A percentile compares a stretch with the other conserved stretches of the same genome.
Evolutionary conservation across 2,329 filamentous ascomycete species (phyloP).

Genomic region (Nemania serpens): DNA sequence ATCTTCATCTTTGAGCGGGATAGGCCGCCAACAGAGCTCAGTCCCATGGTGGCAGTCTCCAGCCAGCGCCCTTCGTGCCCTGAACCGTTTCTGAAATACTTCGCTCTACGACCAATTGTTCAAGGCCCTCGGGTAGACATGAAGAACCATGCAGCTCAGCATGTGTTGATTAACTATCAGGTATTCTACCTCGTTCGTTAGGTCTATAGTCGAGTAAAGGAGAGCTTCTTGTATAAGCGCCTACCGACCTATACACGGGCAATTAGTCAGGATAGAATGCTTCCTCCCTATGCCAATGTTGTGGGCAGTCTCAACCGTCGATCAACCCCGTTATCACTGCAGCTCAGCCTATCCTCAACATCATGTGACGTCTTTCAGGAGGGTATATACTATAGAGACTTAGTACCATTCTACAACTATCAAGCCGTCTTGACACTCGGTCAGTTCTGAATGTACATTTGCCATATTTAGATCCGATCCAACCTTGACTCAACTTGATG

Average conservation of each 20-base stretch:
- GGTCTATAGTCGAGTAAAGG: background rate
- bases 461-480: background rate
- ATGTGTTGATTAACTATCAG: background rate
- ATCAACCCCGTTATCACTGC: background rate
- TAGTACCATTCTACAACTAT: no score
- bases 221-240: background rate
- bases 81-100: background rate
- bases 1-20: background rate
- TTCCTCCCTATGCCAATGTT: background rate
- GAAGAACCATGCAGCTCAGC: background rate
- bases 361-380: background rate
- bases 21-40: background rate
- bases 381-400: no score
- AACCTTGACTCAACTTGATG: background rate
- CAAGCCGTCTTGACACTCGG: no score
- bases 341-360: background rate
- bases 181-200: background rate
- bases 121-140: no score
- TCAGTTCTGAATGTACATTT: background rate
- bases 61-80: background rate
- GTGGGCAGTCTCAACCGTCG: background rate
- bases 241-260: background rate
- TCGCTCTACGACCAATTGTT: background rate
- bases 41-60: background rate
- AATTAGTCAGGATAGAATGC: constrained; percentile 1